Base-by-base conservation (phyloP, 208 protist genomes). In the Acanthamoeba polyphaga region DNA sequence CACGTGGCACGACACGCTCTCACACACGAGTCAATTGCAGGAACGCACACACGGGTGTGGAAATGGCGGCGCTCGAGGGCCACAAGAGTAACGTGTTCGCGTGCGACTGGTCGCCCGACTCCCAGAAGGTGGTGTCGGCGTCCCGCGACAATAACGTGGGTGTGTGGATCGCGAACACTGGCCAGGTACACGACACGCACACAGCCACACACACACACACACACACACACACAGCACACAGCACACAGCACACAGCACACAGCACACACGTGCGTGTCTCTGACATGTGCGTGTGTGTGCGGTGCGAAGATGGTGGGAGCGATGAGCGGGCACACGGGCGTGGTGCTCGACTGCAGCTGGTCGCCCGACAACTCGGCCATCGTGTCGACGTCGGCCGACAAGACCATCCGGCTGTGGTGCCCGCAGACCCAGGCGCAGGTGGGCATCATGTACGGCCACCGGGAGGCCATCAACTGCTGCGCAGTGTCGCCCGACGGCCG, bases 141-240 rank as follows among this genome's bases (percentile, higher is more conserved):
- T 51, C 74, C 49, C 55, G 92, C 13, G 96, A 97, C 46, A 38
- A 51, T 22, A 46, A 32, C 0, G 5, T 97, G 46, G 64, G 92
- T 9, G 46, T 97, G 34, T 97, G 95, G 96, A 94, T 96, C 38
- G 94, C 82, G 1, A 6, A 43, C 13, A 72, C 68, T 12, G 82
- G 58, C 27, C 24, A 55, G 46, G 64, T 85, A 96, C 15, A 66
- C 94, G 19, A 15, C 12, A 19, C 46, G 32, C 38, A 66, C 43
- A 32, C 9, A 51, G 6, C 17, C 55, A 58, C 53, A 58, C 6
- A 22, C 22, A 7, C 34, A 4, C n/a, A n/a, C 32, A 22, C 51
- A 22, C 34, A 95, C 29, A 17, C 46, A 68, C 13, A 55, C 51
- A 55, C 51, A 55, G n/a, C 51, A 55, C 51, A 55, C 51, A n/a